phyloP scores from a whole-genome alignment of 805 yeast species.

The Candida succiphila region DNA sequence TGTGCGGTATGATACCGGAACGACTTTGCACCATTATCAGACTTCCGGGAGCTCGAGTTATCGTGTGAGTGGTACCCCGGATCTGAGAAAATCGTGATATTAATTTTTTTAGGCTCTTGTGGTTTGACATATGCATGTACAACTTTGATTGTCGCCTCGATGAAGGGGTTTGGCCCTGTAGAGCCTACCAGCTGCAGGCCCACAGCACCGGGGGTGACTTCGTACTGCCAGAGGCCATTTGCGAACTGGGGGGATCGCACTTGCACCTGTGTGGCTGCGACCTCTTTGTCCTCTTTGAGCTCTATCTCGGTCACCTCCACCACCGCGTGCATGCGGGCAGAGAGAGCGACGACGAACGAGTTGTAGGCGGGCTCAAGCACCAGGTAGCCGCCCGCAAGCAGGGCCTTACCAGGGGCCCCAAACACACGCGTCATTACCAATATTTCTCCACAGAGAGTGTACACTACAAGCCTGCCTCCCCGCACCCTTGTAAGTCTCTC shows the following conservation, averaged over 20 bases:
- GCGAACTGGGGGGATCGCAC: conserved; percentile 72
- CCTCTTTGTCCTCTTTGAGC: conserved; percentile 1
- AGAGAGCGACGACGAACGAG: conserved; percentile 78
- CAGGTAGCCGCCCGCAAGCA: conserved; percentile 89
- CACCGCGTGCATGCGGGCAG: conserved; percentile 82
- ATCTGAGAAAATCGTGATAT: conserved; percentile 70
- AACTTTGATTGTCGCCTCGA: conserved; percentile 49
- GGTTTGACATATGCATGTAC: conserved; percentile 44
- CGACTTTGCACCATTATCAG: conserved; percentile 25
- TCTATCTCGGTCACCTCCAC: conserved; percentile 12
- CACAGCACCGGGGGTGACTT: conserved; percentile 12
- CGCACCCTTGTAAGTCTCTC: background rate
- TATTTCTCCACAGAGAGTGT: too few relatives aligned
- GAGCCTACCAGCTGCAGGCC: conserved; percentile 9
- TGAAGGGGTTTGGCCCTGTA: conserved; percentile 54
- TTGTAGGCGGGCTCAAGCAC: conserved; percentile 71
- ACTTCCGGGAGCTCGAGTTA: conserved; percentile 25
- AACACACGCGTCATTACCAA: conserved; percentile 34
- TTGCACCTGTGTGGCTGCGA: conserved; percentile 28
- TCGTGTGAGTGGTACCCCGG: conserved; percentile 81
- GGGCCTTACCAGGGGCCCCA: conserved; percentile 94
- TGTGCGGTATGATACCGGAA: conserved; percentile 53
- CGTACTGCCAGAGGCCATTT: conserved; percentile 61
- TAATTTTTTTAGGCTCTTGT: conserved; percentile 20
- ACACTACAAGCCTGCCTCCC: too few relatives aligned